Evolutionary conservation across 257 asterid species (phyloP), one percentile per base, ranked within the genome.

Genomic region (Haberlea rhodopensis): DNA sequence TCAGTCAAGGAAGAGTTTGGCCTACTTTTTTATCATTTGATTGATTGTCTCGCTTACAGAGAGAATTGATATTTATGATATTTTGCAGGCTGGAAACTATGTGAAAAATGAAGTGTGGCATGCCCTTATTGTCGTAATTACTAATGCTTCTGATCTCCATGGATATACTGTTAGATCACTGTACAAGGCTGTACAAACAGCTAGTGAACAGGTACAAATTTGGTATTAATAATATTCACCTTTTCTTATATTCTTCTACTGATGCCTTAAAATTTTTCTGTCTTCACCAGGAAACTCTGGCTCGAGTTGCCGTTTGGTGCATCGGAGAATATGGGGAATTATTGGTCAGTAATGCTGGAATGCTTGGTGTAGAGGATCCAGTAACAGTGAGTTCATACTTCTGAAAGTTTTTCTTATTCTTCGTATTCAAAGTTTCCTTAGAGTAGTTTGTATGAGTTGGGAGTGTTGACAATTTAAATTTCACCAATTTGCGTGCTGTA

Each of bases 61-160:
- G 61, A 55, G 54, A 68, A 60, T 40, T 67, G 73, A 76, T 60
- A 68, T 37, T 70, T 57, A 65, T 80, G 77, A 70, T 70, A 40
- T 19, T 53, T 40, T 69, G 62, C 80, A 92, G 99, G 97, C 99
- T 71, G 99, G 97, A 75, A 89, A 76, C 69, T 66, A 77, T 80
- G 96, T 92, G 46, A 90, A 89, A 78, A 96, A 92, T 80, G 99
- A 92, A 67, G 99, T 84, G 25, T 92, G 97, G 96, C 95, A 92
- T 76, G 95, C 90, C 25, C 96, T 92, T 57, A 80, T 92, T 22
- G 87, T 92, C 48, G 89, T 92, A 69, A 81, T 89, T 66, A 87
- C 96, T 29, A 92, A 92, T 85, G 94, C 97, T 71, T 76, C 96
- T 65, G 68, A 85, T 76, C 99, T 92, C 62, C 97, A 89, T 52